These are phyloP conservation scores for Wallemia ichthyophaga DNA, from an alignment of 1,284 basidiomycete species.

Conservation along the genomic window DNA sequence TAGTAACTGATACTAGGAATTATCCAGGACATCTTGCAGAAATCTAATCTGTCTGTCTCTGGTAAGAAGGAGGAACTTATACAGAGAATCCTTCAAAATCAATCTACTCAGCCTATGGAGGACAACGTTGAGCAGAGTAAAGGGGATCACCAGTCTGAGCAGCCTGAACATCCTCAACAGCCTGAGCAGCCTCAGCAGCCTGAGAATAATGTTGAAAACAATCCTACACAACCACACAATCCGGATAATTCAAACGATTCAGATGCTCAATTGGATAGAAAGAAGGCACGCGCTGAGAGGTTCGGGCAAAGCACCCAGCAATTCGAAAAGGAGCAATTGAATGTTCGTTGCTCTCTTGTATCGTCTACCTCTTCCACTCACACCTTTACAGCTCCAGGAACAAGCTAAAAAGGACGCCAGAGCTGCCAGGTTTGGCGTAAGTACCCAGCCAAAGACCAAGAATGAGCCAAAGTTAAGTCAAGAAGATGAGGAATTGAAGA, in stretches of 20 bases:
- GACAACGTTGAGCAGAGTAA: not conserved
- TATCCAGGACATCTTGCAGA: not conserved
- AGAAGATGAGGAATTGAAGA: not conserved
- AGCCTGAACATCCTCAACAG: no score
- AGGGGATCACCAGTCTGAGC: not conserved
- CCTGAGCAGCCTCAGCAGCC: no score
- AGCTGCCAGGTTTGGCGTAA: not conserved
- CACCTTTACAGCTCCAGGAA: no score
- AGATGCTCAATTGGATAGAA: not conserved
- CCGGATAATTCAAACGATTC: not conserved
- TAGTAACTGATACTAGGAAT: not conserved
- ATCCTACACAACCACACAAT: not conserved
- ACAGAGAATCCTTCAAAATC: not conserved
- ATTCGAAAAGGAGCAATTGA: not conserved
- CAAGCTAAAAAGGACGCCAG: not conserved
- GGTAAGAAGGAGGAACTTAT: not conserved
- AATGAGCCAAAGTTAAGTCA: not conserved
- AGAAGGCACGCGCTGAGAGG: not conserved
- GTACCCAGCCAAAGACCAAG: not conserved
- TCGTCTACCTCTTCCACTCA: no score
- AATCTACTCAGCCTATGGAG: not conserved
- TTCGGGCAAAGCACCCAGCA: not conserved
- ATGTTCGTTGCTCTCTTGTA: not conserved
- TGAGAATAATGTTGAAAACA: no score
- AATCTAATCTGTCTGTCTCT: not conserved